Conservation (phyloP, 176 grass and related monocot species). For the Tillandsia leiboldiana region DNA sequence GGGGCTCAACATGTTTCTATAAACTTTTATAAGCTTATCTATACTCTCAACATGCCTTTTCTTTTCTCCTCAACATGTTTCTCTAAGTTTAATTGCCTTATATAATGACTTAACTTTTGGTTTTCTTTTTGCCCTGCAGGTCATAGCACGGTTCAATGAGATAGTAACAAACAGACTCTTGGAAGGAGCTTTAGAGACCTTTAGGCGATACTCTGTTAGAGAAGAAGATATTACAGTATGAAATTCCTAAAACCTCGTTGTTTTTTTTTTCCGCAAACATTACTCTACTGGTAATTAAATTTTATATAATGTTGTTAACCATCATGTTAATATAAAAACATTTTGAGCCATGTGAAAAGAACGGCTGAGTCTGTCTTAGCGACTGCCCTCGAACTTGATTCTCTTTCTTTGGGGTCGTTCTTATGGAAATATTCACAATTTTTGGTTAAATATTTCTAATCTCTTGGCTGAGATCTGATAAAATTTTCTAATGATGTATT, state of each 20-base stretch:
- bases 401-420: neutral
- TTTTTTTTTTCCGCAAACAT: neutral
- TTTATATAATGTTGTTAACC: neutral
- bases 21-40: neutral
- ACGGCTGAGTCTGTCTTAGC: neutral
- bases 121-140: conserved; percentile 34
- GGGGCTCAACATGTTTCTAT: too few relatives aligned
- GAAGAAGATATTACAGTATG: conserved; percentile 78
- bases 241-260: neutral
- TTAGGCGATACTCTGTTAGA: conserved; percentile 61
- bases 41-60: neutral
- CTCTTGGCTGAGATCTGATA: too few relatives aligned
- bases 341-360: neutral
- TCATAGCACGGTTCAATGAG: conserved; percentile 90
- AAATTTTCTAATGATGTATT: too few relatives aligned
- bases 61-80: neutral
- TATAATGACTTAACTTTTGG: neutral
- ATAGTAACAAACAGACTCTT: conserved; percentile 75
- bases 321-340: neutral
- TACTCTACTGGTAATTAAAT: neutral
- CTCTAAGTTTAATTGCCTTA: conserved; percentile 1
- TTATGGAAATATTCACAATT: too few relatives aligned
- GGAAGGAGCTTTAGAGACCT: conserved; percentile 79
- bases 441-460: too few relatives aligned
- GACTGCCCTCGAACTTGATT: neutral